phyloP scores from a whole-genome alignment of 257 asterid species.

The Solanum chilense region DNA sequence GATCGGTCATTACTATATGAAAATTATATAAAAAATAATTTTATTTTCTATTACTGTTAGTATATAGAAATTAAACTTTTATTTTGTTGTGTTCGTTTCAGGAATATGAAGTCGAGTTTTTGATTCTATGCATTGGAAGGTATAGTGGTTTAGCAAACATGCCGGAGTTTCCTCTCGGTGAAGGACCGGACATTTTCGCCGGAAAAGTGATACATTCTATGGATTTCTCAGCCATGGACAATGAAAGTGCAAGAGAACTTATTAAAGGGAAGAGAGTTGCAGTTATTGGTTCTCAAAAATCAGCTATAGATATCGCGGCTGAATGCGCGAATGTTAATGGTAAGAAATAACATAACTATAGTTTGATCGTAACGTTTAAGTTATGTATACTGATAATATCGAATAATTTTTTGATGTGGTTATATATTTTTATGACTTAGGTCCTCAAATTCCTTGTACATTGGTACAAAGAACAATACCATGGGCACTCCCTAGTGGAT shows the following conservation, averaged over 20 bases:
- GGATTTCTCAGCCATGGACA: slow-evolving; percentile 48
- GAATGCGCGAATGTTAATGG: slow-evolving; percentile 44
- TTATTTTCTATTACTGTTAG: too few relatives aligned
- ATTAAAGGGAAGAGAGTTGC: slow-evolving; percentile 40
- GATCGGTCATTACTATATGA: background rate
- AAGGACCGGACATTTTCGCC: slow-evolving; percentile 41
- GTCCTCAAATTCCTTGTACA: slow-evolving; percentile 47
- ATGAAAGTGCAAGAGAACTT: slow-evolving; percentile 31
- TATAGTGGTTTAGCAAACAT: slow-evolving; percentile 53
- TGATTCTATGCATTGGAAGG: slow-evolving; percentile 51
- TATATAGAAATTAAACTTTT: background rate
- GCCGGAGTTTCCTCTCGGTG: slow-evolving; percentile 35
- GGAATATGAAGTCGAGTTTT: slow-evolving; percentile 49
- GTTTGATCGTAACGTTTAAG: background rate
- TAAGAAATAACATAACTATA: background rate
- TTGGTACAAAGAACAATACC: slow-evolving; percentile 39
- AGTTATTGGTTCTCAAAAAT: slow-evolving; percentile 44
- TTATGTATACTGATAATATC: background rate
- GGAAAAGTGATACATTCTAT: slow-evolving; percentile 52
- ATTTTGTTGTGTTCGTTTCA: background rate
- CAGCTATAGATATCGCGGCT: slow-evolving; percentile 41
- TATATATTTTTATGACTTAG: slow-evolving; percentile 7
- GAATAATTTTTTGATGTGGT: background rate
- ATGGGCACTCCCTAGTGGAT: slow-evolving; percentile 35
- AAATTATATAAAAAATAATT: too few relatives aligned